Base-by-base conservation (phyloP, 75 land plant genomes). In the Cupressus sempervirens region DNA sequence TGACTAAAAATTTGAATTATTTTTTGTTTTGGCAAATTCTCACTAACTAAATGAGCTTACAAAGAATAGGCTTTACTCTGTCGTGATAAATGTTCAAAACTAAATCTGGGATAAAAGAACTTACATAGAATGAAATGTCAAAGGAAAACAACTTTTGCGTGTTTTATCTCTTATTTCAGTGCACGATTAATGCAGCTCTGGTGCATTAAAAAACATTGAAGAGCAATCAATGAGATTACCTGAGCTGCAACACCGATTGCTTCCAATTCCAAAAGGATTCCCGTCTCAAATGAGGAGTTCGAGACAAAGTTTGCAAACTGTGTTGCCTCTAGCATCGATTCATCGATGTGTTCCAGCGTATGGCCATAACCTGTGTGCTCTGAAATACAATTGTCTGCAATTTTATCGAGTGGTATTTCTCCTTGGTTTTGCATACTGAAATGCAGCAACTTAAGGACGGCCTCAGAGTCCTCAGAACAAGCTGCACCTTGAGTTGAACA, bases 381-480 rank as follows among this genome's bases (percentile, higher is more conserved):
- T 79, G 46, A 79, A 41, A 79, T n/a, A 45, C 50, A 79, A 50
- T 10, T 12, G 2, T 30, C 26, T 43, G 46, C 81, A 4, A 62
- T 62, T 62, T 62, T n/a, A 79, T 79, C 81, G 1, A 41, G 43
- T 23, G 81, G n/a, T 5, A 15, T 79, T 72, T 36, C 74, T 43
- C 43, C 48, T 4, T 79, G 0, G 50, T 32, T 79, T 43, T 40
- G 50, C 81, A 79, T 41, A 16, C 10, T 79, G 48, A 79, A 79
- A 40, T 79, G 48, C 9, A 94, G 76, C 73, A 94, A 48, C n/a
- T 91, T 92, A 81, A 93, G 80, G 48, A 93, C 87, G 30, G 95
- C 91, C 36, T 89, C 88, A 7, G 92, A 73, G 80, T 93, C 91
- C 34, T 86, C 86, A 56, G 88, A 10, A 79, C 81, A 79, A 7